phyloP scores from a whole-genome alignment of 164 flowering plant genomes.

The Kalanchoe fedtschenkoi region DNA sequence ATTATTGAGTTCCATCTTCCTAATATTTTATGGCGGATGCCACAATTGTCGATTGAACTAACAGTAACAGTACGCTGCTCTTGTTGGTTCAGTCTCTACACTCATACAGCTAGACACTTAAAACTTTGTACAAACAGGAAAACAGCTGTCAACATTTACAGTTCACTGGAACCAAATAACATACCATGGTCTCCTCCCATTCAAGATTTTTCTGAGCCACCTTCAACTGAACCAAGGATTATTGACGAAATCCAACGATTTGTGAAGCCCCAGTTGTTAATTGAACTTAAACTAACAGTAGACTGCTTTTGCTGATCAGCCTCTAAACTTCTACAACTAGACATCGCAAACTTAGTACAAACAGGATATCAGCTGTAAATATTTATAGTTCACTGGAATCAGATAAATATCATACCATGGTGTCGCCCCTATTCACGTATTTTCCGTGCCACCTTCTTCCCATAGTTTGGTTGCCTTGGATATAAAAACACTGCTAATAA shows the following conservation, averaged over 20 bases:
- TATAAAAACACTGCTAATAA: conserved; percentile 44
- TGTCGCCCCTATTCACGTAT: conserved; percentile 14
- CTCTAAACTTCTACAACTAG: neutral
- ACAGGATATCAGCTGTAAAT: neutral
- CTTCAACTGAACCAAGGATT: no score
- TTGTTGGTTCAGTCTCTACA: neutral
- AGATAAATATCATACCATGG: neutral
- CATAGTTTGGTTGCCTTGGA: conserved; percentile 29
- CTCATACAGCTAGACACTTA: neutral
- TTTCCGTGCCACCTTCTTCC: conserved; percentile 14
- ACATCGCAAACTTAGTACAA: neutral
- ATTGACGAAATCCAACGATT: neutral
- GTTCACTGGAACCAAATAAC: neutral
- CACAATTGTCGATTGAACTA: neutral
- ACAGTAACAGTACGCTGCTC: neutral
- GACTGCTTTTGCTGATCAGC: neutral
- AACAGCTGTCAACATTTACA: neutral
- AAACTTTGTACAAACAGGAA: neutral
- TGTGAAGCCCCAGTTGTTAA: neutral
- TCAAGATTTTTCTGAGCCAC: conserved; percentile 18
- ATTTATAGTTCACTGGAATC: neutral
- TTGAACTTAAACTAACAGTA: neutral
- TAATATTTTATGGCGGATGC: neutral
- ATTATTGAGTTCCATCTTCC: neutral
- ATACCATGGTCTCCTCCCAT: conserved; percentile 4